Conservation (phyloP, 306 rosid genomes). For the Vigna nakashimae region DNA sequence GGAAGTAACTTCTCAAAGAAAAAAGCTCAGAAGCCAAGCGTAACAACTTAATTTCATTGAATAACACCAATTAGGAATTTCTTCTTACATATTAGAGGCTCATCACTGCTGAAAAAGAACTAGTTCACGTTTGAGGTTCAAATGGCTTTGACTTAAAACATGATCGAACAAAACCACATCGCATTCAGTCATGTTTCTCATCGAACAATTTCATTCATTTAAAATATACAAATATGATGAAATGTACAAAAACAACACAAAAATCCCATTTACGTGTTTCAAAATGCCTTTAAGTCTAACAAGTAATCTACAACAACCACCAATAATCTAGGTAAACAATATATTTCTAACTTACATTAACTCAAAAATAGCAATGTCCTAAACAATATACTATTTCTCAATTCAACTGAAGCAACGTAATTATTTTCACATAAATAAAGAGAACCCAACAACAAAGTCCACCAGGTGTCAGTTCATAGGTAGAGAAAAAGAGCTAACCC, state of each 20-base stretch:
- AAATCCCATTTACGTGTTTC: background rate
- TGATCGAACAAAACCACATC: no score
- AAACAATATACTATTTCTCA: background rate
- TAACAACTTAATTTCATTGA: slow-evolving; percentile 58
- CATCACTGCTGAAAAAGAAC: slow-evolving; percentile 41
- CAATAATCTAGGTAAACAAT: background rate
- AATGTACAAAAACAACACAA: background rate
- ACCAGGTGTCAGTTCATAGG: no score
- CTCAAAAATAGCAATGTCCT: background rate
- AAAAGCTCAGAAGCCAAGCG: slow-evolving; percentile 74
- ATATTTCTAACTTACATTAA: background rate
- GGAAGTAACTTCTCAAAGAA: background rate
- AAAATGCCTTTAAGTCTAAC: background rate
- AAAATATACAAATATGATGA: background rate
- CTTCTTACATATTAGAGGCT: slow-evolving; percentile 62
- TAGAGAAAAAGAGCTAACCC: no score
- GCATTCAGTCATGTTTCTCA: background rate
- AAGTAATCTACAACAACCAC: background rate
- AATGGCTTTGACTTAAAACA: no score
- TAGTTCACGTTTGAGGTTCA: background rate
- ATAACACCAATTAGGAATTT: slow-evolving; percentile 30
- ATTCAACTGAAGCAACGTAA: background rate
- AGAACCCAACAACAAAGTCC: no score
- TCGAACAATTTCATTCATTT: background rate
- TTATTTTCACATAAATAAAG: no score